phyloP scores from a whole-genome alignment of 2,329 filamentous ascomycete species.

The Sarocladium kiliense region DNA sequence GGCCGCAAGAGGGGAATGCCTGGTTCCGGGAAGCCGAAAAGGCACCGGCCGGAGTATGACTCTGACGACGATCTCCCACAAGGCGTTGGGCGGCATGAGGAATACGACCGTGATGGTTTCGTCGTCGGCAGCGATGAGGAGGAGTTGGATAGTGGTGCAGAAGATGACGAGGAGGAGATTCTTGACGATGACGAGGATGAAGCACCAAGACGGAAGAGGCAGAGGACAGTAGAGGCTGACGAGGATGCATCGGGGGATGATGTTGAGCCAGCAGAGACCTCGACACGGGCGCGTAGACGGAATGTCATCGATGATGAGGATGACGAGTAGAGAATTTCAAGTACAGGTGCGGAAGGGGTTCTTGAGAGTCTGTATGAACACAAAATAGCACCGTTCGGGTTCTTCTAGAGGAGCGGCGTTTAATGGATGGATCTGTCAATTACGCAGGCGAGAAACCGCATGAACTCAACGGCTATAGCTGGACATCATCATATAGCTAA shows the following conservation, averaged over 20 bases:
- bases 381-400: not conserved
- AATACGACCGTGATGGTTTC: slow-evolving; percentile 78
- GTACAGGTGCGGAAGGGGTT: not conserved
- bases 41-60: slow-evolving; percentile 61
- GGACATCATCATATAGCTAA: too few species aligned
- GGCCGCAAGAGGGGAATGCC: slow-evolving; percentile 49
- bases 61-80: slow-evolving; percentile 69
- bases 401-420: slow-evolving; percentile 4
- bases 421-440: not conserved
- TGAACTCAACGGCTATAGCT: not conserved
- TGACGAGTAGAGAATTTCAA: slow-evolving; percentile 31
- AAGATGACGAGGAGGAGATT: slow-evolving; percentile 58
- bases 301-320: slow-evolving; percentile 57
- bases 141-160: slow-evolving; percentile 53
- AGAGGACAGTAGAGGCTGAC: slow-evolving; percentile 43
- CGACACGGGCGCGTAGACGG: slow-evolving; percentile 46
- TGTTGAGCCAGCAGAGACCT: slow-evolving; percentile 38
- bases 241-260: slow-evolving; percentile 51
- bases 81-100: slow-evolving; percentile 58
- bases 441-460: not conserved
- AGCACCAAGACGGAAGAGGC: slow-evolving; percentile 41
- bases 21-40: slow-evolving; percentile 45
- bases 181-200: slow-evolving; percentile 49
- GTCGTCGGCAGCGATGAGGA: slow-evolving; percentile 73
- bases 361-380: not conserved